Conservation (phyloP, 2,329 filamentous ascomycete species). For the Magnaporthiopsis incrustans region DNA sequence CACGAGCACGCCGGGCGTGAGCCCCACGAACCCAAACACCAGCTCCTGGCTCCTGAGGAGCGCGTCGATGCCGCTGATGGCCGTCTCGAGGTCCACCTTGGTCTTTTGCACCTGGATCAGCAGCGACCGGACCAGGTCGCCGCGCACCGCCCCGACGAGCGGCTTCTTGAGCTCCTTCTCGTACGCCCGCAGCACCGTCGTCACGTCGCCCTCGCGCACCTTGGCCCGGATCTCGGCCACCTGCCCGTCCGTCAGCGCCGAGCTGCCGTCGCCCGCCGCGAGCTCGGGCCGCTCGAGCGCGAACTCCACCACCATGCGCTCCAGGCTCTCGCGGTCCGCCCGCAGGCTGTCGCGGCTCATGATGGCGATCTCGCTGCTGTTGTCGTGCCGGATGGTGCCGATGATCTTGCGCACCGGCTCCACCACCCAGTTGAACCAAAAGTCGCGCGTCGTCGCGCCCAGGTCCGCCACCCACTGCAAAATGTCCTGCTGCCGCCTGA, state of each 20-base stretch:
- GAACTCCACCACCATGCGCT: slow-evolving; percentile 98
- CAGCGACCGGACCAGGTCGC: slow-evolving; percentile 81
- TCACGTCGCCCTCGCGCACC: slow-evolving; percentile 87
- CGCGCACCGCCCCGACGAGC: slow-evolving; percentile 71
- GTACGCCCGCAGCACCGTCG: slow-evolving; percentile 82
- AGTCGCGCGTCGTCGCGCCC: slow-evolving; percentile 73
- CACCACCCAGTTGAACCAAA: slow-evolving; percentile 95
- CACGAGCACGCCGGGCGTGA: slow-evolving; percentile 89
- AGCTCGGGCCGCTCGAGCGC: slow-evolving; percentile 71
- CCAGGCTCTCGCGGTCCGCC: slow-evolving; percentile 83
- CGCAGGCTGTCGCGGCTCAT: slow-evolving; percentile 90
- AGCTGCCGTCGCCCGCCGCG: slow-evolving; percentile 29
- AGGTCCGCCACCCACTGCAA: slow-evolving; percentile 71
- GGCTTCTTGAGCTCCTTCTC: slow-evolving; percentile 81
- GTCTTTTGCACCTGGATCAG: slow-evolving; percentile 98
- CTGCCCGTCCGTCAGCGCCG: slow-evolving; percentile 56
- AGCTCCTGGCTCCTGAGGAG: slow-evolving; percentile 93
- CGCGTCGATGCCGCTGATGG: slow-evolving; percentile 90
- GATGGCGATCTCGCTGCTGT: slow-evolving; percentile 87
- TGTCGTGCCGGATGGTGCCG: slow-evolving; percentile 86
- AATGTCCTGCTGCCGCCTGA: slow-evolving; percentile 69
- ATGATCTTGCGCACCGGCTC: slow-evolving; percentile 77
- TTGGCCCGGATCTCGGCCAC: slow-evolving; percentile 68
- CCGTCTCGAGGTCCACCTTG: slow-evolving; percentile 95
- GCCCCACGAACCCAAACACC: slow-evolving; percentile 92